phyloP scores from a whole-genome alignment of 2,329 filamentous ascomycete genomes.

The Trichoderma afroharzianum region DNA sequence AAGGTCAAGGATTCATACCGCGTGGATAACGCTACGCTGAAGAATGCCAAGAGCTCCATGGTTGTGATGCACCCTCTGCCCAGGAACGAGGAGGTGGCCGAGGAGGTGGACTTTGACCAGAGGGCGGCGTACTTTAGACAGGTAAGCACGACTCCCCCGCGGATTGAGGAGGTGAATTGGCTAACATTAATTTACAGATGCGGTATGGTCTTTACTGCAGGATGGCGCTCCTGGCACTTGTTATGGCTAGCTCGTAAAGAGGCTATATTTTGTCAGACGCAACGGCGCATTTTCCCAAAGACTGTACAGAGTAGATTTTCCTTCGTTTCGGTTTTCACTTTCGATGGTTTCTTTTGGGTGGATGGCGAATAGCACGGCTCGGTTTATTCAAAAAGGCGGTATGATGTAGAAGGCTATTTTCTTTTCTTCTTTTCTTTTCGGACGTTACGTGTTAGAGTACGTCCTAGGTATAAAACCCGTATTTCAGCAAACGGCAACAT shows the following conservation, averaged over 20 bases:
- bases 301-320: slow-evolving; percentile 9
- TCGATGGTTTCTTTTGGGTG: not conserved
- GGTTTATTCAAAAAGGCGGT: slow-evolving; percentile 1
- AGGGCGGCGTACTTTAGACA: slow-evolving; percentile 98
- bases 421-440: not conserved
- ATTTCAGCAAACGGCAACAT: slow-evolving; percentile 8
- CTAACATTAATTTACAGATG: slow-evolving; percentile 65
- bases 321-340: slow-evolving; percentile 11
- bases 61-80: slow-evolving; percentile 94
- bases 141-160: slow-evolving; percentile 55
- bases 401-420: slow-evolving; percentile 7
- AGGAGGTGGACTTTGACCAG: slow-evolving; percentile 97
- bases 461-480: slow-evolving; percentile 18
- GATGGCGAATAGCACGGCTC: not conserved
- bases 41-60: slow-evolving; percentile 88
- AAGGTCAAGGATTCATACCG: slow-evolving; percentile 82
- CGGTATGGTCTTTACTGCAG: slow-evolving; percentile 95
- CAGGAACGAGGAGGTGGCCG: slow-evolving; percentile 85
- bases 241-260: slow-evolving; percentile 56
- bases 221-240: slow-evolving; percentile 93
- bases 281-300: not conserved
- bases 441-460: slow-evolving; percentile 11
- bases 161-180: slow-evolving; percentile 1
- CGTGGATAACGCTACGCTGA: slow-evolving; percentile 85
- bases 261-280: slow-evolving; percentile 9